Percentiles rank a stretch among this genome's conserved stretches.
Conservation (phyloP, 352 stramenopile species). For the Phytopythium aichiense region DNA sequence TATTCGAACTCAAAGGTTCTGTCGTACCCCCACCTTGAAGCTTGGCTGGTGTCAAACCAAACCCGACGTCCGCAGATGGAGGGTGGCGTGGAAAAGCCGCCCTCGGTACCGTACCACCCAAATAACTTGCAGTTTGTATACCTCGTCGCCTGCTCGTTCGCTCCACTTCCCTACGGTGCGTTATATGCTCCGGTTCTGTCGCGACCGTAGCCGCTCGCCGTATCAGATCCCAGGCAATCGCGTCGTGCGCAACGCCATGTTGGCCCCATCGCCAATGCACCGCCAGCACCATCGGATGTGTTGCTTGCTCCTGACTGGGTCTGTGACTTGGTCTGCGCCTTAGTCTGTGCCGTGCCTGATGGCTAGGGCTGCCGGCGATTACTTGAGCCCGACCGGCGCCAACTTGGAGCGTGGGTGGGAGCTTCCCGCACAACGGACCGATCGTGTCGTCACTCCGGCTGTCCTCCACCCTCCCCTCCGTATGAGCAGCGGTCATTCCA, state of each 20-base stretch:
- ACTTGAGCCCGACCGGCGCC: neutral
- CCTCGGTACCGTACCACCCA: neutral
- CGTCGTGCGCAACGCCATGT: neutral
- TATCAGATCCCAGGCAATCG: neutral
- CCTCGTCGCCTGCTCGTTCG: neutral
- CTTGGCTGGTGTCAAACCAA: neutral
- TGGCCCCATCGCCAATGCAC: neutral
- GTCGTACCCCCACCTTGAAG: neutral
- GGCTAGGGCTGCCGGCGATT: too few relatives aligned
- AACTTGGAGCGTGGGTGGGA: too few relatives aligned
- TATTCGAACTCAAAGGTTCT: neutral
- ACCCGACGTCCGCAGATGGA: neutral
- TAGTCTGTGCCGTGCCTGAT: too few relatives aligned
- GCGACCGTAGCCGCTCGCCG: neutral
- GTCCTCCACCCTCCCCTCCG: neutral
- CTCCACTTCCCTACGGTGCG: neutral
- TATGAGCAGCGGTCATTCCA: too few relatives aligned
- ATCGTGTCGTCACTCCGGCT: slow-evolving; percentile 3
- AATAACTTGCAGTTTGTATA: neutral
- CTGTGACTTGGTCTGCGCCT: too few relatives aligned
- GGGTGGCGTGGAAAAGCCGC: neutral
- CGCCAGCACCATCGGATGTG: neutral
- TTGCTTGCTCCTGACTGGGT: neutral
- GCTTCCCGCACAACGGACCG: neutral
- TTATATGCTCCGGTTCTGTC: neutral